phyloP scores from a whole-genome alignment of 305 asterid species.

The Rubia occidens region DNA sequence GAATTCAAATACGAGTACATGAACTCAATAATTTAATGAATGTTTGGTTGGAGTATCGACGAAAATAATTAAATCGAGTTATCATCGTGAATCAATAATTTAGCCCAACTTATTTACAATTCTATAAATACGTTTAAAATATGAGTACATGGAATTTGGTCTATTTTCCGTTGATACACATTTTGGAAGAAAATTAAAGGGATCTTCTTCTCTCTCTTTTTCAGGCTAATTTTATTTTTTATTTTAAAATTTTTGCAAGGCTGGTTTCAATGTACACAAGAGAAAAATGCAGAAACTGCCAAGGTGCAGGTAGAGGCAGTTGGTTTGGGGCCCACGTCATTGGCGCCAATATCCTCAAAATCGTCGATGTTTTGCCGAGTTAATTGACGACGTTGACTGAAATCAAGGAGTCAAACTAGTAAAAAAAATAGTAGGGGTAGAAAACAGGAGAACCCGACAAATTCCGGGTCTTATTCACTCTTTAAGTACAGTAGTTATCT shows the following conservation, averaged over 20 bases:
- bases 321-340: constrained; percentile 36
- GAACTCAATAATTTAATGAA: too few relatives aligned
- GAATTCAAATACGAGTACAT: too few relatives aligned
- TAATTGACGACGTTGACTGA: constrained; percentile 25
- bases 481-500: constrained; percentile 9
- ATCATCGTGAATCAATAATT: too few relatives aligned
- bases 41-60: too few relatives aligned
- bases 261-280: background rate
- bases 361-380: constrained; percentile 23
- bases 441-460: constrained; percentile 16
- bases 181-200: background rate
- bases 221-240: background rate
- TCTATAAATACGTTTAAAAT: too few relatives aligned
- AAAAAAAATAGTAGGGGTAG: background rate
- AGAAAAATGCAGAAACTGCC: constrained; percentile 28
- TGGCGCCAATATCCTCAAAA: constrained; percentile 22
- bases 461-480: background rate
- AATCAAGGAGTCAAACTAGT: constrained; percentile 1
- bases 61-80: too few relatives aligned
- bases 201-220: background rate
- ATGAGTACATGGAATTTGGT: too few relatives aligned
- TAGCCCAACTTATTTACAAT: too few relatives aligned
- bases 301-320: constrained; percentile 20
- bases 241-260: too few relatives aligned
- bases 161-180: too few relatives aligned